Base-by-base conservation (phyloP, 257 asterid genomes). In the Solanum pimpinellifolium region DNA sequence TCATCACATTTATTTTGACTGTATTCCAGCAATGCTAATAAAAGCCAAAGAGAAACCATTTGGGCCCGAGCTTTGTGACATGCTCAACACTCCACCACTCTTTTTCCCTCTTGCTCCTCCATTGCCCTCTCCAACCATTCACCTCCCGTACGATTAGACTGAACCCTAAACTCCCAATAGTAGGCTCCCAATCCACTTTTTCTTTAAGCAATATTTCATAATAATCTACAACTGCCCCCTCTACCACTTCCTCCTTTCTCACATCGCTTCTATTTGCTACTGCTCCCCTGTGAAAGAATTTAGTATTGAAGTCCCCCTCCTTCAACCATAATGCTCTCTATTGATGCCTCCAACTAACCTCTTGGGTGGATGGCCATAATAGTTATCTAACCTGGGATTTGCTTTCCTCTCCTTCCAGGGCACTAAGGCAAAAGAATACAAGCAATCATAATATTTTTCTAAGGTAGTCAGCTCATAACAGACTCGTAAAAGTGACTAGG, bases 321-420 rank as follows among this genome's bases (percentile, higher is more conserved):
- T 60, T 60, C 69, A 60, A 60, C 69, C 69, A 23, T 60, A 23
- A 60, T 13, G 13, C 69, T 60, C 69, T 60, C 29, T 6, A 60
- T 60, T 23, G 69, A 21, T 21, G 29, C 29, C 69, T 60, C 29
- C 69, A 60, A 23, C 29, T 1, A 60, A 60, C 69, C 69, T 60
- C 69, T 60, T 9, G 69, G 69, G 66, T 23, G 70, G 39, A 23
- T 69, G 68, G 42, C 68, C 60, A 42, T 42, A 66, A 83, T 41
- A 87, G 86, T 42, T 87, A 62, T 11, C 92, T 89, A 87, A 94
- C 99, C 95, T 66, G 90, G 88, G 87, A 87, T 89, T 86, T 92
- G 90, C 91, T 90, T 91, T 89, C 91, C 90, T 90, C 89, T 93
- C 91, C 92, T 94, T 89, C 98, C 99, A 27, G 95, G 92, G 94